Base-by-base conservation (phyloP, 768 basidiomycete genomes). In the Kondoa malvinella region DNA sequence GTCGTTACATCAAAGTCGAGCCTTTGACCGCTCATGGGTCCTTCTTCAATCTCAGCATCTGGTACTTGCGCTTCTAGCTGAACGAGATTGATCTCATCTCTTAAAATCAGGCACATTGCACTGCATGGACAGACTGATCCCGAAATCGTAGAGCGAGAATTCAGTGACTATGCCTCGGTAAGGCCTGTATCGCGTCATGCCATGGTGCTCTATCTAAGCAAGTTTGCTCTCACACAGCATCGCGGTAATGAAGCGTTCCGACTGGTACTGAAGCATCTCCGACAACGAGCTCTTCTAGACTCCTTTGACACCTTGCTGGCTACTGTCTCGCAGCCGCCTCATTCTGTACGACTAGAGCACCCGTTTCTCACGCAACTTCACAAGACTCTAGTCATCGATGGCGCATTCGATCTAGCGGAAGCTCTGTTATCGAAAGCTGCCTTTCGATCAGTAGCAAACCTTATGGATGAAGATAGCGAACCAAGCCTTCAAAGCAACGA, bases 241-340 rank as follows among this genome's bases (percentile, higher is more conserved):
- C 56, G 64, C 17, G 69, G 66, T 34, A 56, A 57, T 25, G 34
- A 58, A 33, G 57, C 69, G 1, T 16, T 40, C 1, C 57, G 60
- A 17, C 69, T 69, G 4, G 63, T 69, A 14, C 59, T 69, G 1
- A 69, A 69, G 60, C 69, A 69, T 59, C 69, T 69, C 27, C 69
- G 69, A 3, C 69, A 69, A 31, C 57, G 69, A 40, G 69, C 66
- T 26, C 61, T 69, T 8, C 34, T 69, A 56, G 30, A 15, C 34
- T 56, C 69, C 8, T 69, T 67, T 34, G 66, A 69, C 16, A 58
- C 69, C 17, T 60, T 69, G 26, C 65, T 29, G 31, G 14, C 40
- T 1, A 65, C 68, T 8, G 30, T 69, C 14, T n/a, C 64, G 8
- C 3, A 25, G 17, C 25, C 56, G 16, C 57, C 69, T 29, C 61